Evolutionary conservation across 2,329 filamentous ascomycete species (phyloP), one percentile per base, ranked within the genome.

Genomic region (Alternaria dauci): DNA sequence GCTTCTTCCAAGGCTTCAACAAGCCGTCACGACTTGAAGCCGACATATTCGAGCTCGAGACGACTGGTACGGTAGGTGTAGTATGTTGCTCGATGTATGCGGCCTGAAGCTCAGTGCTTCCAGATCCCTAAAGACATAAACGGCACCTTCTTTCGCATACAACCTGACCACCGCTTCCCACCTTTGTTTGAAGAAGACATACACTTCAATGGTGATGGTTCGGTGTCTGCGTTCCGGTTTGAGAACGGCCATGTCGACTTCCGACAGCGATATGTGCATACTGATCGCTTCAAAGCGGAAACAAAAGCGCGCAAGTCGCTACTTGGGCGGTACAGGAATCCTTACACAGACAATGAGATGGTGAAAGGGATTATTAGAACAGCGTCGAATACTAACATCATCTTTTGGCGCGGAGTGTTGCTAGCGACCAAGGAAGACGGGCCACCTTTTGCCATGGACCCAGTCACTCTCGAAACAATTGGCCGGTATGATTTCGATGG

Each of bases 321-420:
- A 14, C 86, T 88, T 53, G 86, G 86, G 0, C 78, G 81, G 42
- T 88, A 88, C 63, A 78, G 86, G 18, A 88, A 88, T 67, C 84
- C 84, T 0, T 86, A 81, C 62, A 87, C 85, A 8, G 84, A 87
- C 68, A 83, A 83, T 52, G 84, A 86, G 71, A 81, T 80, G 61
- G 85, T 87, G 6, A 82, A 81, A 51, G 84, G 84, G 2, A 82
- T 86, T 5, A 84, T 88, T 41, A 77, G 85, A 23, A 87, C 85
- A 0, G 85, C 85, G 0, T 81, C 83, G 3, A 88, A 89, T 63
- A 88, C 86, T 1, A 88, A 89, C 58, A 77, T 88, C n/a, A 78
- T 85, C 1, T 86, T 84, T 67, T 88, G 85, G 82, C 77, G 84
- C 8, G 85, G 85, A 0, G 80, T 84, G 47, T 67, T 88, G 58